Base-by-base conservation (phyloP, 371 early-diverging fungal genomes). In the Coemansia sp. region DNA sequence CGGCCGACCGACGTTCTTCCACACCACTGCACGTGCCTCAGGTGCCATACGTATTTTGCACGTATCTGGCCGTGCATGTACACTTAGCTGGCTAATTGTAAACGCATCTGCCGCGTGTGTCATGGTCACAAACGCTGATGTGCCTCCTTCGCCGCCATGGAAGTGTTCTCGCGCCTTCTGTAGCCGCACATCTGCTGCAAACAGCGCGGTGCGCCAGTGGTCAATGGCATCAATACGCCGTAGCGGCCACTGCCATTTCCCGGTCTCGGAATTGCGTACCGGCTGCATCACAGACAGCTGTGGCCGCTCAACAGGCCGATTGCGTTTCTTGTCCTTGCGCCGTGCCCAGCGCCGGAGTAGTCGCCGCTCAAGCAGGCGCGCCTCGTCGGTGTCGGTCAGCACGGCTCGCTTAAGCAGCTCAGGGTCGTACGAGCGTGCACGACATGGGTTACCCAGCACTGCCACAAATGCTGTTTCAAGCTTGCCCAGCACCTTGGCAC, bases 21-120 rank as follows among this genome's bases (percentile, higher is more conserved):
- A 96, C 59, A 87, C 84, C 2, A 96, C 70, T 65, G 94, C 92
- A 19, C 94, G 87, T 13, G 96, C 95, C 65, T 95, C 95, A 0
- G 96, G 96, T 6, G 96, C 96, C 82, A 90, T 84, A 12, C 81
- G 76, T 2, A 90, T 85, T 53, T 85, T 83, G 62, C 90, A 84
- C 24, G 89, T 77, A 46, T 57, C 90, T 0, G 94, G 92, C 28
- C 86, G 85, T 2, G 86, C 75, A 57, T 85, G 81, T 28, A 86
- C 82, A 57, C 85, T 79, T 3, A 84, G 76, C 71, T 88, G 89
- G 29, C 85, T 70, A 11, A 85, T 82, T 8, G 86, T 69, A 58
- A 82, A 83, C n/a, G 87, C 88, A 54, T 87, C 81, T 55, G 86
- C 71, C 29, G 85, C 78, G 23, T 82, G 85, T 65, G 87, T 87